Evolutionary conservation across 768 basidiomycete species (phyloP).

Genomic region (Hirschioporus abietinus): DNA sequence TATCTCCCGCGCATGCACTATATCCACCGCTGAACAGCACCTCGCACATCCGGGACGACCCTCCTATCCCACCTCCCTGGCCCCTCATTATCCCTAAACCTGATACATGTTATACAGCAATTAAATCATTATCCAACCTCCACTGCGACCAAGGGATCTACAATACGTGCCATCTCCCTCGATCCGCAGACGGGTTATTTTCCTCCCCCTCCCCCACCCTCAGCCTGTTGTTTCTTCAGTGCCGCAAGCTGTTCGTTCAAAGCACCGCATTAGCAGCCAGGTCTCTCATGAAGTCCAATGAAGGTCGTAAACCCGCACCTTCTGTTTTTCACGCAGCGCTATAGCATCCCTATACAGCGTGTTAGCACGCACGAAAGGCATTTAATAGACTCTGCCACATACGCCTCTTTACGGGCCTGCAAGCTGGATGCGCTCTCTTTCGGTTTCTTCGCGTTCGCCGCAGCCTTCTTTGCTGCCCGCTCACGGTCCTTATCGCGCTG

Average conservation of each 20-base stretch:
- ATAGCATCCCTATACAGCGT: conserved; percentile 11
- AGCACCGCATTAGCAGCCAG: neutral
- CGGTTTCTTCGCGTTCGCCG: conserved; percentile 9
- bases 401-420: conserved; percentile 14
- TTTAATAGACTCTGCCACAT: neutral
- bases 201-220: neutral
- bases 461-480: conserved; percentile 15
- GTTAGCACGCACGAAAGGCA: neutral
- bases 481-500: conserved; percentile 14
- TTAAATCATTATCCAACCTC: neutral
- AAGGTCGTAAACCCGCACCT: conserved; percentile 9
- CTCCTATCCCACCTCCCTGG: neutral
- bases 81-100: conserved; percentile 4
- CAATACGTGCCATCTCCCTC: neutral
- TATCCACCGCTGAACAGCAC: neutral
- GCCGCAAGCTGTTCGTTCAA: neutral
- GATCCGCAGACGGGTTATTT: neutral
- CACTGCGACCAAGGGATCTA: neutral
- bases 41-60: neutral
- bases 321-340: conserved; percentile 13
- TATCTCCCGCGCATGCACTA: conserved; percentile 2
- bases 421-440: conserved; percentile 12
- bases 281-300: neutral
- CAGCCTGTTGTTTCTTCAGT: neutral
- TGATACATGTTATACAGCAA: neutral